These are phyloP conservation scores for Malassezia restricta DNA, from an alignment of 1,284 basidiomycete genomes.

Conservation along the genomic window DNA sequence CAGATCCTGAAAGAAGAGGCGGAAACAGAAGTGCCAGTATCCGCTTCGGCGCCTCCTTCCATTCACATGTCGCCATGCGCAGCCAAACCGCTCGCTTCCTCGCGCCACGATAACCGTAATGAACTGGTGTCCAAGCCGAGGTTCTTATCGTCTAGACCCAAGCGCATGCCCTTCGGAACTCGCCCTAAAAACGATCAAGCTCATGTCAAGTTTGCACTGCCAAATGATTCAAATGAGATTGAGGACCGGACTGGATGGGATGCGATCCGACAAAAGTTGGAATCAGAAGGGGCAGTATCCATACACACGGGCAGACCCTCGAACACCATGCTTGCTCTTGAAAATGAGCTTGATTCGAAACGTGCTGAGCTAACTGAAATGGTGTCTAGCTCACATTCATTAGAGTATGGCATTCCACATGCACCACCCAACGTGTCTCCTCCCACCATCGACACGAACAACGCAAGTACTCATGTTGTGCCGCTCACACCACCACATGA, in stretches of 20 bases:
- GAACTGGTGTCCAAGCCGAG: background rate
- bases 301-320: background rate
- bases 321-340: background rate
- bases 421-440: background rate
- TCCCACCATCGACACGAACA: background rate
- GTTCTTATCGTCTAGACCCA: background rate
- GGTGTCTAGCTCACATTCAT: background rate
- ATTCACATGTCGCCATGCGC: background rate
- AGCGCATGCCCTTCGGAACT: background rate
- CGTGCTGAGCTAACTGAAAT: background rate
- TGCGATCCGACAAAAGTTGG: background rate
- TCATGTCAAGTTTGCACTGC: background rate
- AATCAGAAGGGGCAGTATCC: background rate
- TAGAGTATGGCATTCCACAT: background rate
- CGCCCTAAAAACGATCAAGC: background rate
- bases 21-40: background rate
- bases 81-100: background rate
- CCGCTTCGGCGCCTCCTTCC: background rate
- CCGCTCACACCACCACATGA: background rate
- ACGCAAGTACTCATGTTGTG: background rate
- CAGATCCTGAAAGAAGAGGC: slow-evolving; percentile 1
- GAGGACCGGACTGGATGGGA: slow-evolving; percentile 5
- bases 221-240: background rate
- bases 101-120: background rate
- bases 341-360: background rate